phyloP scores from a whole-genome alignment of 805 yeast species.

The Wilhelminamyces savonicus region DNA sequence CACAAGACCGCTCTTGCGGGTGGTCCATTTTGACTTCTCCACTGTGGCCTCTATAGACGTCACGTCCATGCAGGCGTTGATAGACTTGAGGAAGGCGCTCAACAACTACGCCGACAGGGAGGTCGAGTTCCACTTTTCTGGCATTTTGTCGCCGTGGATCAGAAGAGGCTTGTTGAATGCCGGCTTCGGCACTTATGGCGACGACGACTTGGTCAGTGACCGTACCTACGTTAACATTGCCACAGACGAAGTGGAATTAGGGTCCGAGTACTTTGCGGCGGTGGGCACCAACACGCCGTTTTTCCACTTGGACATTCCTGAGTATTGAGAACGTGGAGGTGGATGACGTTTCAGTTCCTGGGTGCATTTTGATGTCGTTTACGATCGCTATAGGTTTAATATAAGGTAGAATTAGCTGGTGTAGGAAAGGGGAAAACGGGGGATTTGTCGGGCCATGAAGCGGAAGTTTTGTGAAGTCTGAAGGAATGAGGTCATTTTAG shows the following conservation, averaged over 20 bases:
- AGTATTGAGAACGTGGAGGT: too few species aligned
- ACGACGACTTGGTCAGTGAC: conserved; percentile 31
- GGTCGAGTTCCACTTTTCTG: conserved; percentile 86
- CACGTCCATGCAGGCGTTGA: conserved; percentile 71
- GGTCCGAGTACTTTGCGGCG: conserved; percentile 44
- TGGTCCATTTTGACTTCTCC: conserved; percentile 77
- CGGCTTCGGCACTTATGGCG: conserved; percentile 66
- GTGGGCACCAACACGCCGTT: conserved; percentile 63
- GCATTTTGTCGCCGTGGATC: conserved; percentile 82
- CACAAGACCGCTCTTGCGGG: conserved; percentile 58
- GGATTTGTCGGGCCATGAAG: too few species aligned
- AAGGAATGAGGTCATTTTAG: too few species aligned
- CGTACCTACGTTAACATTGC: conserved; percentile 35
- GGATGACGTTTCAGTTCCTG: too few species aligned
- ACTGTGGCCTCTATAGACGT: conserved; percentile 71
- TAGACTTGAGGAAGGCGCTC: conserved; percentile 68
- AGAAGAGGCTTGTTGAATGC: conserved; percentile 66
- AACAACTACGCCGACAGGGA: conserved; percentile 72
- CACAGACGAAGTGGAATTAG: conserved; percentile 23
- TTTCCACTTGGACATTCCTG: conserved; percentile 75
- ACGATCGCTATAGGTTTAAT: too few species aligned
- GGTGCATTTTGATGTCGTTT: too few species aligned
- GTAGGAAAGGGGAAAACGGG: too few species aligned
- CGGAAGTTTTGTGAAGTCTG: too few species aligned
- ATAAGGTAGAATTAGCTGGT: too few species aligned